Evolutionary conservation across 2,329 filamentous ascomycete genomes (phyloP).

Genomic region (Colletotrichum costaricense): DNA sequence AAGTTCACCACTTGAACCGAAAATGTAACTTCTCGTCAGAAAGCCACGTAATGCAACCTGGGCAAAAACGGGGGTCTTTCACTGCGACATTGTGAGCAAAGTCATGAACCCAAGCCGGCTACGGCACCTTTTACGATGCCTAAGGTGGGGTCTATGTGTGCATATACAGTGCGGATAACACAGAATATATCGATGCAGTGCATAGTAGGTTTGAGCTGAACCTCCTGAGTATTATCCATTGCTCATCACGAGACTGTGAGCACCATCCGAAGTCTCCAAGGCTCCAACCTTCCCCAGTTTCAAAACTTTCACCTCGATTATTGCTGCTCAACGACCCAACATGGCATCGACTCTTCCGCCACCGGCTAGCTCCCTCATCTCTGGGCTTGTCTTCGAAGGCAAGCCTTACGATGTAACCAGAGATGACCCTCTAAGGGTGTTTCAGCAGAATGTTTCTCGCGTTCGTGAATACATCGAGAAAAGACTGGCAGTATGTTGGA

Average conservation of each 20-base stretch:
- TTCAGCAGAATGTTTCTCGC: background rate
- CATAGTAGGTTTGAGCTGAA: background rate
- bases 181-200: background rate
- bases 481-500: background rate
- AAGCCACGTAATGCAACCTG: background rate
- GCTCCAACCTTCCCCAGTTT: background rate
- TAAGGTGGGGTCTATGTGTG: background rate
- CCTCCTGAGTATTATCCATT: background rate
- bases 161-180: background rate
- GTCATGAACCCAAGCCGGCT: background rate
- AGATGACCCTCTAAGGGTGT: background rate
- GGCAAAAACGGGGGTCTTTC: background rate
- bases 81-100: background rate
- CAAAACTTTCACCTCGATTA: background rate
- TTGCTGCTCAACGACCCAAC: background rate
- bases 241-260: background rate
- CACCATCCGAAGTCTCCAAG: background rate
- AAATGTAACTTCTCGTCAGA: background rate
- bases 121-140: background rate
- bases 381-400: background rate
- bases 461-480: background rate
- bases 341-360: background rate
- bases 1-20: too few species aligned
- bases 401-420: constrained; percentile 2
- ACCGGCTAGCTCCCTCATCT: background rate